phyloP scores from a whole-genome alignment of 768 basidiomycete genomes.

The Exidia glandulosa region DNA sequence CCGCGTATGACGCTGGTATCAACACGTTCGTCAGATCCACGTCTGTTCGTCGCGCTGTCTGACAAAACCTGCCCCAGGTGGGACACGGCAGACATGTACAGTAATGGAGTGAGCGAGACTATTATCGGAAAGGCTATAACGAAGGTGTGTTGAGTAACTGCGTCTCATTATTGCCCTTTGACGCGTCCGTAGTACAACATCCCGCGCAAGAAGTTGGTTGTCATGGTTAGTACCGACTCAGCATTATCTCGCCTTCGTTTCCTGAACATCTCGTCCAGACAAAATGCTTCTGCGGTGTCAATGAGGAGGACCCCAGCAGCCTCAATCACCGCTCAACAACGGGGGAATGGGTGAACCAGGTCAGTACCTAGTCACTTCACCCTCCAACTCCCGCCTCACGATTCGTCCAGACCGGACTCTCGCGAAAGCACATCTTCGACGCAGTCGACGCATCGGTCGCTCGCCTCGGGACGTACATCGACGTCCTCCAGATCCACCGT shows the following conservation, averaged over 20 bases:
- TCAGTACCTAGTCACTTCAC: constrained; percentile 16
- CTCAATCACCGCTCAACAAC: constrained; percentile 5
- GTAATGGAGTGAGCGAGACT: constrained; percentile 26
- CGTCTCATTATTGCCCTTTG: too few relatives aligned
- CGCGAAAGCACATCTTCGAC: constrained; percentile 36
- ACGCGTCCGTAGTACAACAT: constrained; percentile 16
- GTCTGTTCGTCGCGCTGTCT: too few relatives aligned
- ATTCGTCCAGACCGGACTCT: background rate
- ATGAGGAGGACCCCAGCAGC: background rate
- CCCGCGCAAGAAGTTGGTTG: constrained; percentile 21
- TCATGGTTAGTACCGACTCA: constrained; percentile 5
- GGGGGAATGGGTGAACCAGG: background rate
- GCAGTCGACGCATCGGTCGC: constrained; percentile 28
- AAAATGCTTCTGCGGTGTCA: constrained; percentile 14
- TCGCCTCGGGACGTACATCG: constrained; percentile 30
- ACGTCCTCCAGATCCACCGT: constrained; percentile 36
- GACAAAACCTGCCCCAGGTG: too few relatives aligned
- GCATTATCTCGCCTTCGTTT: background rate
- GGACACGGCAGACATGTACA: background rate
- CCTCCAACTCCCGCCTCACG: background rate
- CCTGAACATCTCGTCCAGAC: constrained; percentile 1
- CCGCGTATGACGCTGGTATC: too few relatives aligned
- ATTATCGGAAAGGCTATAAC: constrained; percentile 67
- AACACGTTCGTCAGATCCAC: too few relatives aligned
- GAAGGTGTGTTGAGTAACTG: too few relatives aligned